Conservation (phyloP, 805 yeast genomes). For the Debaryomyces tyrocola region DNA sequence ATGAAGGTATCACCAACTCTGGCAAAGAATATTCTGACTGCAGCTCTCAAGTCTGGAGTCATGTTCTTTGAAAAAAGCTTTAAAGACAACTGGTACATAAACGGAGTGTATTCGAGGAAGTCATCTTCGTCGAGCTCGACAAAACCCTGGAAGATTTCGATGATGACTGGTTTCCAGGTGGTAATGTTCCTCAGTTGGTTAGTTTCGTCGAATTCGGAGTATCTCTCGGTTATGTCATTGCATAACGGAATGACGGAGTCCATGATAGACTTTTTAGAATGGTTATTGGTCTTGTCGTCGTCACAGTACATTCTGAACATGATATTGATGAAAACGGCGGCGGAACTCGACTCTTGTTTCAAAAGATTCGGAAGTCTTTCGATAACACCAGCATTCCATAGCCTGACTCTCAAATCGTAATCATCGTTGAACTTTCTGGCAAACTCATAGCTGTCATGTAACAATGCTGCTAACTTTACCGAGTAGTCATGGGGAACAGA, state of each 20-base stretch:
- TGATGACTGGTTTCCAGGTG: constrained; percentile 91
- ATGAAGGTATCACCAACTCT: constrained; percentile 46
- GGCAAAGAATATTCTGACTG: constrained; percentile 58
- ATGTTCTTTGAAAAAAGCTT: constrained; percentile 60
- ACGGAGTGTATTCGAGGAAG: constrained; percentile 58
- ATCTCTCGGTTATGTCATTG: constrained; percentile 66
- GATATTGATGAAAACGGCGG: constrained; percentile 81
- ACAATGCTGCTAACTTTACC: constrained; percentile 55
- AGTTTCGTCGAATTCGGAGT: constrained; percentile 68
- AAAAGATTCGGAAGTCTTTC: constrained; percentile 88
- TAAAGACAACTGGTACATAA: constrained; percentile 59
- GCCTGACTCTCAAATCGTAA: constrained; percentile 79
- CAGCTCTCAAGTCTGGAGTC: constrained; percentile 58
- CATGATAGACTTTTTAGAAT: constrained; percentile 51
- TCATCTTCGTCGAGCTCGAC: constrained; percentile 74
- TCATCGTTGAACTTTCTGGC: constrained; percentile 87
- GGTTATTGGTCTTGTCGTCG: constrained; percentile 47
- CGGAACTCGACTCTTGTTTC: constrained; percentile 87
- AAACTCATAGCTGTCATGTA: constrained; percentile 74
- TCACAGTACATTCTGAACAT: constrained; percentile 79
- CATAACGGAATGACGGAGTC: constrained; percentile 64
- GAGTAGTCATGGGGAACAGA: constrained; percentile 67
- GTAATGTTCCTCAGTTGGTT: constrained; percentile 78
- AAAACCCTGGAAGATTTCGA: constrained; percentile 82
- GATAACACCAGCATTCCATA: constrained; percentile 90